Conservation (phyloP, 2,329 filamentous ascomycete genomes). For the Tolypocladium ovalisporum region DNA sequence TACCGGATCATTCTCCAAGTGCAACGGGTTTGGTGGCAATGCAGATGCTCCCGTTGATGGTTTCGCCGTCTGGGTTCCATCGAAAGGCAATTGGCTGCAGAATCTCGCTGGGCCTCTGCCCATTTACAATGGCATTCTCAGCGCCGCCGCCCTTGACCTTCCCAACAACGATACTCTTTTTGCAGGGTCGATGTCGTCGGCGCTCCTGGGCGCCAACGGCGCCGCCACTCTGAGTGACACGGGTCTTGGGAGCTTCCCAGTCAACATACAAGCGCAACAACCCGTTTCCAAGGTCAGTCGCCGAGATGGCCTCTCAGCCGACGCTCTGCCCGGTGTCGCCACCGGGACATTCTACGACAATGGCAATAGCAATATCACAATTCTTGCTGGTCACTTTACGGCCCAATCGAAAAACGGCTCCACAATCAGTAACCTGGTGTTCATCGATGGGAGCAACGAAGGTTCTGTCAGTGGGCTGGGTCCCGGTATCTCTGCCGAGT, state of each 20-base stretch:
- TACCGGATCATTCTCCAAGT: slow-evolving; percentile 66
- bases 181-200: slow-evolving; percentile 72
- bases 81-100: slow-evolving; percentile 74
- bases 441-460: slow-evolving; percentile 67
- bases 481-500: slow-evolving; percentile 54
- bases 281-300: slow-evolving; percentile 27
- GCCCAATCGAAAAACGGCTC: slow-evolving; percentile 58
- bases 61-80: slow-evolving; percentile 88
- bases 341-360: slow-evolving; percentile 68
- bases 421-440: slow-evolving; percentile 65
- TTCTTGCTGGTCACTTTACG: slow-evolving; percentile 80
- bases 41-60: slow-evolving; percentile 53
- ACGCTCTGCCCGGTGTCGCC: slow-evolving; percentile 54
- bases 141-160: slow-evolving; percentile 55
- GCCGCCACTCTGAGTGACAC: slow-evolving; percentile 53
- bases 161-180: slow-evolving; percentile 56
- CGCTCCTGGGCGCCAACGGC: slow-evolving; percentile 61
- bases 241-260: slow-evolving; percentile 43
- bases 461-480: slow-evolving; percentile 60
- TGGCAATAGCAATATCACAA: slow-evolving; percentile 65
- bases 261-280: slow-evolving; percentile 37
- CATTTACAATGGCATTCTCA: slow-evolving; percentile 61
- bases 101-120: slow-evolving; percentile 59
- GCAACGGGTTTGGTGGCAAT: slow-evolving; percentile 57
- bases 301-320: slow-evolving; percentile 30